Evolutionary conservation across 2,329 filamentous ascomycete species (phyloP), one percentile per base, ranked within the genome.

Genomic region (Pseudogymnoascus sp.): DNA sequence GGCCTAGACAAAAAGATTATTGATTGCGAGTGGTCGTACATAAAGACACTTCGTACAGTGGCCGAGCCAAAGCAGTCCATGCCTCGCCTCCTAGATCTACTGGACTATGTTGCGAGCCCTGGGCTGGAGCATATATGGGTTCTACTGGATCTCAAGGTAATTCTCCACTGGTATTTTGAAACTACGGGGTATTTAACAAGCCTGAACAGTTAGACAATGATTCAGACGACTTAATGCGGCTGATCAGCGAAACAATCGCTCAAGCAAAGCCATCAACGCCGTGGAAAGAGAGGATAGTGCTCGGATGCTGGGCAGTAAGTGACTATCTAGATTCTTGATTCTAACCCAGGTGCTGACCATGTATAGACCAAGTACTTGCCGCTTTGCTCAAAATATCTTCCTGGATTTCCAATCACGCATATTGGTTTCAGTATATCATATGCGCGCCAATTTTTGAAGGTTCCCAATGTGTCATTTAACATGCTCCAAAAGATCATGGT

Each of bases 101-200:
- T 97, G 7, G 80, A 84, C 64, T 93, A 88, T 71, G 74, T 97
- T 61, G 79, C 83, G 0, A 78, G 83, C 67, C 87, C 87, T 0
- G 87, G 81, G 0, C 73, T 83, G 40, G 84, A 90, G 70, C 74
- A 88, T 46, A 79, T 93, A 8, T 96, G 93, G 93, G 70, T 95
- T 5, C 75, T 97, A 65, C 78, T 97, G 3, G 93, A 97, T 73
- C 90, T 97, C 73, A 97, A 97, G 80, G 87, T 90, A 74, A 18
- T 71, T 66, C 59, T 50, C 42, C 34, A 28, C 28, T 38, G 4
- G 12, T 5, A 59, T 14, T 21, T 60, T 8, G 21, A 28, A 59
- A 16, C 5, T 56, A 1, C 50, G 46, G 62, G 25, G 10, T 12
- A 34, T 34, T 12, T 62, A 40, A 56, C 64, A 60, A 28, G 10